Evolutionary conservation across 495 filamentous ascomycete species (phyloP).

Genomic region (Lophiostoma macrostomum): DNA sequence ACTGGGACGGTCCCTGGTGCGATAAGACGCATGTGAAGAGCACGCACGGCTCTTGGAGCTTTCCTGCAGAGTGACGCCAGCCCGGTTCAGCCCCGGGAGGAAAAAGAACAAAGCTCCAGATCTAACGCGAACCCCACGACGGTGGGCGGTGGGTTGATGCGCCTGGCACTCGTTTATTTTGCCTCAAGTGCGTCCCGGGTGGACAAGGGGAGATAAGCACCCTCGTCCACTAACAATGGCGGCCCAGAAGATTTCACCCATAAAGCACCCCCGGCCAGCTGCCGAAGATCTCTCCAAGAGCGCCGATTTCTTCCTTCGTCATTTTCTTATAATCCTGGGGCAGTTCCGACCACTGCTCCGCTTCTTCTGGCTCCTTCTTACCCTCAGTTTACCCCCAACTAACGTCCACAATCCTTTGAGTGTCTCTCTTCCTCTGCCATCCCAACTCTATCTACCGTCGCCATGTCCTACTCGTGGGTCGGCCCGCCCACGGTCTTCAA

Average conservation of each 20-base stretch:
- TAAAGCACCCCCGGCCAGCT: constrained; percentile 27
- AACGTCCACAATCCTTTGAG: constrained; percentile 15
- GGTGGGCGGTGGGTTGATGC: constrained; percentile 2
- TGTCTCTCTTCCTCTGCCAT: neutral
- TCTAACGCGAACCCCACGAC: constrained; percentile 31
- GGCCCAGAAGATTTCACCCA: constrained; percentile 13
- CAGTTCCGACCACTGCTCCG: constrained; percentile 1
- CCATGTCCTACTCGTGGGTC: constrained; percentile 77
- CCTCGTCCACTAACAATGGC: neutral
- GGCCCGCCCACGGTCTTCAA: constrained; percentile 74
- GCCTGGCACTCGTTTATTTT: constrained; percentile 33
- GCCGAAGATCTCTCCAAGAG: constrained; percentile 16
- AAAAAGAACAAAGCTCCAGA: constrained; percentile 25
- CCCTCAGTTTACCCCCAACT: neutral
- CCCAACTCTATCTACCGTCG: neutral
- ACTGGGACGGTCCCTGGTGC: too few relatives aligned
- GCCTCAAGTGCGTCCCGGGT: constrained; percentile 13
- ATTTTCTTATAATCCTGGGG: constrained; percentile 21
- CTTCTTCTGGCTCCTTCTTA: constrained; percentile 12
- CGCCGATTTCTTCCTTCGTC: constrained; percentile 5
- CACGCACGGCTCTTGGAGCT: too few relatives aligned
- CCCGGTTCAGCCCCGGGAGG: neutral
- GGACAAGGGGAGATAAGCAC: constrained; percentile 29
- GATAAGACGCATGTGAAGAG: too few relatives aligned
- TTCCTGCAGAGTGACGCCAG: constrained; percentile 21